Conservation (phyloP, 2,329 filamentous ascomycete species). For the Ilyonectria robusta region DNA sequence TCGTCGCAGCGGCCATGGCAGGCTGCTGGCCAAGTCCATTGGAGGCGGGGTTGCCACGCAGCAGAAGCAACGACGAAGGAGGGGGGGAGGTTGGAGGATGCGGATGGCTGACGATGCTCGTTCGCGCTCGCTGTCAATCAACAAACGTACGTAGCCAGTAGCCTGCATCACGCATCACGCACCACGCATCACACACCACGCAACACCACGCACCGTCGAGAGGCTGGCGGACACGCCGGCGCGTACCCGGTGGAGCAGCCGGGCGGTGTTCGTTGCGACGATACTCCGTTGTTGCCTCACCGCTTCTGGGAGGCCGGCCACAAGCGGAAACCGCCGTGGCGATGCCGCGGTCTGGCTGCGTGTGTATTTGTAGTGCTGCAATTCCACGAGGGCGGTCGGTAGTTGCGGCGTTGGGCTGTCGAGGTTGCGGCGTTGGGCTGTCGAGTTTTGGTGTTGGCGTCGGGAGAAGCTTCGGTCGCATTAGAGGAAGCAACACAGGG, state of each 20-base stretch:
- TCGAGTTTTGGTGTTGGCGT: neutral
- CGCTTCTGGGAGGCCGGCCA: constrained; percentile 2
- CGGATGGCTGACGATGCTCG: constrained; percentile 6
- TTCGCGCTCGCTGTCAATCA: constrained; percentile 11
- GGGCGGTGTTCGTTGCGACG: constrained; percentile 10
- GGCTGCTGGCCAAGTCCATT: constrained; percentile 28
- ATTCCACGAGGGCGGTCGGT: neutral
- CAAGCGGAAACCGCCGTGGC: constrained; percentile 17
- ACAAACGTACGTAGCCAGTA: neutral
- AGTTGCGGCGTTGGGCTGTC: neutral
- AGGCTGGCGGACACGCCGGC: neutral
- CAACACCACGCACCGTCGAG: neutral
- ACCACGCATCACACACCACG: neutral
- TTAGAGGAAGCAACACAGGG: constrained; percentile 20
- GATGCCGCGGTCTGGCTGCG: neutral
- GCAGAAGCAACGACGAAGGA: constrained; percentile 3
- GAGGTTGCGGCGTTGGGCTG: neutral
- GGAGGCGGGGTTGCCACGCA: constrained; percentile 40
- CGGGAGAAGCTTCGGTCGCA: constrained; percentile 4
- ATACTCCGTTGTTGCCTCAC: constrained; percentile 12
- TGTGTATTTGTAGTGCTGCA: neutral
- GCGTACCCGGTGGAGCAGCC: constrained; percentile 10
- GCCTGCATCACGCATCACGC: neutral
- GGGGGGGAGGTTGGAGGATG: constrained; percentile 4
- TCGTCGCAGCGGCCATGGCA: constrained; percentile 15